Conservation (phyloP, 352 stramenopile species). For the Phytopythium vexans region DNA sequence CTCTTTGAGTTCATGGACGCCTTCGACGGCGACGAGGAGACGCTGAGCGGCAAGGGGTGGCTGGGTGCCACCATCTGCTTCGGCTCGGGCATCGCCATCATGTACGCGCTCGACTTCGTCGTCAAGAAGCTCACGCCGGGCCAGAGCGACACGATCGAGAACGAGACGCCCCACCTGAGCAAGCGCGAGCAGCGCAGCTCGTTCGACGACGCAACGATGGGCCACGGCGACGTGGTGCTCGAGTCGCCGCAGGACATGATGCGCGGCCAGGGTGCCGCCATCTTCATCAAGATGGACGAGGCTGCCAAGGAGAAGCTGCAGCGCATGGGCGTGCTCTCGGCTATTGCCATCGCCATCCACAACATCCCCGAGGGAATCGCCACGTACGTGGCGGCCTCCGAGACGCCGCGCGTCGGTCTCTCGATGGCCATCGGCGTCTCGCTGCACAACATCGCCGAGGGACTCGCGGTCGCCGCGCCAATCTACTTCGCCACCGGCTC, state of each 20-base stretch:
- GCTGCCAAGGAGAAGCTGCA: conserved; percentile 52
- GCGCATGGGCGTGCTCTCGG: conserved; percentile 89
- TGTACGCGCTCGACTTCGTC: conserved; percentile 43
- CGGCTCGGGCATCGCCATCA: conserved; percentile 68
- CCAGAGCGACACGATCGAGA: conserved; percentile 14
- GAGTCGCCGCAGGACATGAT: conserved; percentile 18
- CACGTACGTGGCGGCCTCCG: conserved; percentile 90
- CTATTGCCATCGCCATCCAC: conserved; percentile 93
- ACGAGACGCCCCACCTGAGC: neutral
- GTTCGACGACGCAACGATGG: conserved; percentile 6
- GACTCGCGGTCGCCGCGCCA: conserved; percentile 92
- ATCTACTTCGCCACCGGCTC: conserved; percentile 97
- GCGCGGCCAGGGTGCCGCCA: conserved; percentile 10
- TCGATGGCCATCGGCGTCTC: conserved; percentile 92
- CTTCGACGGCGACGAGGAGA: conserved; percentile 24
- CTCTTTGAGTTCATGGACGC: conserved; percentile 26
- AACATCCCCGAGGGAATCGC: conserved; percentile 97
- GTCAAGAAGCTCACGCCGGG: conserved; percentile 37
- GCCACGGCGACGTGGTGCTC: conserved; percentile 18
- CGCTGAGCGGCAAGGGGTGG: conserved; percentile 42
- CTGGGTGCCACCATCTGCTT: conserved; percentile 81
- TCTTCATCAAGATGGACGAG: conserved; percentile 33
- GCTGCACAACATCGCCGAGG: conserved; percentile 97
- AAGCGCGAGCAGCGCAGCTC: conserved; percentile 11
- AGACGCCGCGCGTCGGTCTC: conserved; percentile 84